Evolutionary conservation across 306 rosid genomes (phyloP), one percentile per base, ranked within the genome.

Genomic region (Hylodesmum podocarpum): DNA sequence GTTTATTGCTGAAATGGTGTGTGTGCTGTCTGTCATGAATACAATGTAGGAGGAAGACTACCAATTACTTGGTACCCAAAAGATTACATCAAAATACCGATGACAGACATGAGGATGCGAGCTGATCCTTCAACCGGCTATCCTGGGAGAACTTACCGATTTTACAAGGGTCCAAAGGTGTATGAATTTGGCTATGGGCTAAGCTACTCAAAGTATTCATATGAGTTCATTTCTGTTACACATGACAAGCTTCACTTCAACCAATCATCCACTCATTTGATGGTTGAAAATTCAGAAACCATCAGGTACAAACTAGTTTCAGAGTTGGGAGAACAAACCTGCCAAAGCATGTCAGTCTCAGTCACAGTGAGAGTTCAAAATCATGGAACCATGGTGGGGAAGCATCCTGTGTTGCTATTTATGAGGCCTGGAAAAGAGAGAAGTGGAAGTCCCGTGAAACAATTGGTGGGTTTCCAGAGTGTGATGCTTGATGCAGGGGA

Each of bases 21-120:
- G 49, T 69, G 43, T 12, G 44, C 25, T 53, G 29, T 74, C 22
- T 62, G 79, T 77, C 50, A 63, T 11, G 43, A 47, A 19, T 80
- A 81, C 83, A 89, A 16, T 80, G 84, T 85, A 95, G 97, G 97
- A 44, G 99, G 97, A 70, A 89, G 93, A 84, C 73, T 95, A 73
- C 99, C 99, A 64, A 28, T 95, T 4, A 92, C 99, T 76, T 95
- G 97, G 99, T 92, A 95, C 70, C 91, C 92, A 43, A 66, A 66
- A 67, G 90, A 89, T 66, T 92, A 73, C 82, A 61, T 86, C 44
- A 91, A 78, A 79, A 83, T 89, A 12, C 90, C 96, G 43, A 95
- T 95, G 99, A 95, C 97, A 49, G 98, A 95, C 88, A 95, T 95
- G 99, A 89, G 99, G 81, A 95, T 95, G 97, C 80, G 97, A 77